Evolutionary conservation across 1,284 basidiomycete genomes (phyloP).

Genomic region (Cutaneotrichosporon cutaneum): DNA sequence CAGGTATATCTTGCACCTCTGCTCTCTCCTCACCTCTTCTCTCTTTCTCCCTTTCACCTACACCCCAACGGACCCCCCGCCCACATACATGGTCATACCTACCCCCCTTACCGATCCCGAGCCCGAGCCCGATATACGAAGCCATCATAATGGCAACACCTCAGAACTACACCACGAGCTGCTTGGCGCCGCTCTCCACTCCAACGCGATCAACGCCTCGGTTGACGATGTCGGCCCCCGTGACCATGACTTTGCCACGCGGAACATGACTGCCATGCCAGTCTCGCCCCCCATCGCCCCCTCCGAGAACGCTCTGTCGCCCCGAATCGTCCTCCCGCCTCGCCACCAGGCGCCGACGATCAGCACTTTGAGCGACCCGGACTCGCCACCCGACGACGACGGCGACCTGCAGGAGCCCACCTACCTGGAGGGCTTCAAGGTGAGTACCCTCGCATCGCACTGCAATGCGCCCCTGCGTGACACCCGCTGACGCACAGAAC

Average conservation of each 20-base stretch:
- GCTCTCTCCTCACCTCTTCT: neutral
- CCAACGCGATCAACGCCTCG: neutral
- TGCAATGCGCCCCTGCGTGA: no score
- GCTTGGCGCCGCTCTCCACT: constrained; percentile 1
- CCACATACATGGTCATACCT: constrained; percentile 23
- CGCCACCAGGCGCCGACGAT: constrained; percentile 2
- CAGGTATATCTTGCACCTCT: neutral
- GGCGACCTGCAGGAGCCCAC: constrained; percentile 14
- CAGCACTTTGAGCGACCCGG: constrained; percentile 12
- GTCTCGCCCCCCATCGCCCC: neutral
- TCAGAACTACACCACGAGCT: neutral
- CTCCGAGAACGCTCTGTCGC: neutral
- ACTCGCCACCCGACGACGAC: neutral
- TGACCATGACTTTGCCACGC: constrained; percentile 11
- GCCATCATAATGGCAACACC: constrained; percentile 14
- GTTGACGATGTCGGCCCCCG: constrained; percentile 1
- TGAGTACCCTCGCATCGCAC: neutral
- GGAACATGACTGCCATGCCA: constrained; percentile 3
- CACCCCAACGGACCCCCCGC: constrained; percentile 2
- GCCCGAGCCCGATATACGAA: constrained; percentile 32
- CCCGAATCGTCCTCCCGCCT: neutral
- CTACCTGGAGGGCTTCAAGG: constrained; percentile 20
- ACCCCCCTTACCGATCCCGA: constrained; percentile 20
- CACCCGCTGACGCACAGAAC: constrained; percentile 28
- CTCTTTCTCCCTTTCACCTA: constrained; percentile 1